These are phyloP conservation scores for Syzygium aqueum DNA, from an alignment of 345 rosid genomes.

Conservation along the genomic window DNA sequence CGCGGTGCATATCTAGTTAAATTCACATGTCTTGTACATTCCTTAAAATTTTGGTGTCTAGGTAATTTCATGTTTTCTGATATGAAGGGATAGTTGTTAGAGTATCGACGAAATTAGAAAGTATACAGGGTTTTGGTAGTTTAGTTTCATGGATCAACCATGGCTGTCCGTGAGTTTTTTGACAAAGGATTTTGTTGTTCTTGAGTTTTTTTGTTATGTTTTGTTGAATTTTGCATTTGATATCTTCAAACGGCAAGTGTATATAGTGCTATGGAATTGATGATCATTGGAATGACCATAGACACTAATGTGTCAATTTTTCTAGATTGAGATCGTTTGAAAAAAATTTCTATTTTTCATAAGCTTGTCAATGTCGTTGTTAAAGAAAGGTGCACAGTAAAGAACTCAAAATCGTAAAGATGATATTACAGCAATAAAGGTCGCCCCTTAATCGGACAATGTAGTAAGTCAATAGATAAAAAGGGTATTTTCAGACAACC, in stretches of 20 bases:
- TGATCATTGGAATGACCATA: background rate
- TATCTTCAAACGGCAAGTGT: background rate
- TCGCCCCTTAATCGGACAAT: background rate
- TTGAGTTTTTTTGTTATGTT: background rate
- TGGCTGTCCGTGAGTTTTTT: background rate
- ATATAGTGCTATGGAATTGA: background rate
- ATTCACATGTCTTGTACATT: background rate
- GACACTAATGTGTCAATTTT: background rate
- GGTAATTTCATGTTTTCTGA: background rate
- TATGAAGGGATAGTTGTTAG: background rate
- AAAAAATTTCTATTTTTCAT: no score
- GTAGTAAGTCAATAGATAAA: background rate
- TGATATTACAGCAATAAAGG: background rate
- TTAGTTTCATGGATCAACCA: background rate
- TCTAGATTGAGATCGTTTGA: background rate
- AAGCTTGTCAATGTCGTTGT: background rate
- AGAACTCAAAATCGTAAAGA: no score
- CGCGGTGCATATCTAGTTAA: fast-evolving
- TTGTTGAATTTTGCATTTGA: background rate
- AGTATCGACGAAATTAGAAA: background rate
- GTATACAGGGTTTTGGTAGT: no score
- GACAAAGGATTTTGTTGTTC: background rate
- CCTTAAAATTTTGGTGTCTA: background rate
- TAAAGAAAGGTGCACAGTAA: background rate
- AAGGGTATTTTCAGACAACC: background rate